These are phyloP conservation scores for Carex myosuroides DNA, from an alignment of 176 grass and related monocot species.

Conservation along the genomic window DNA sequence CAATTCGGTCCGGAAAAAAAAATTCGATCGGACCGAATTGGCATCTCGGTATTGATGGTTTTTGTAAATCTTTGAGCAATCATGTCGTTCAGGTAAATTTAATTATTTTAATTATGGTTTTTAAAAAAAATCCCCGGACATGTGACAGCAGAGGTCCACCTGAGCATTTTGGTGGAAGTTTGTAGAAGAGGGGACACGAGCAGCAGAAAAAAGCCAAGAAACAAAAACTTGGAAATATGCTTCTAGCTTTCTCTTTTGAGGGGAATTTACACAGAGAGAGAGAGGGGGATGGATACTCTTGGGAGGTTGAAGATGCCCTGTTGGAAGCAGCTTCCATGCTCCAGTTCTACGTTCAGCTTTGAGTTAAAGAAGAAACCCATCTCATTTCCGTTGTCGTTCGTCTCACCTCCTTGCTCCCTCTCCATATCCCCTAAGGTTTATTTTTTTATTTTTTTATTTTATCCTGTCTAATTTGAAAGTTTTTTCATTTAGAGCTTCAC, in stretches of 20 bases:
- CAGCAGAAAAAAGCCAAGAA: not conserved
- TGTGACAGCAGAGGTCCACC: not conserved
- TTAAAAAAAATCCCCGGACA: too few relatives aligned
- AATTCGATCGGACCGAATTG: too few relatives aligned
- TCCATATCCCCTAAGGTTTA: not conserved
- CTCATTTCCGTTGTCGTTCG: not conserved
- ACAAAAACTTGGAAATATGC: not conserved
- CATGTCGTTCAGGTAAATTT: too few relatives aligned
- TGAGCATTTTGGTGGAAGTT: not conserved
- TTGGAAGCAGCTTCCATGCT: slow-evolving; percentile 4
- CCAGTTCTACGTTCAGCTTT: not conserved
- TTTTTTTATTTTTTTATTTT: not conserved
- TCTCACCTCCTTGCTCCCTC: not conserved
- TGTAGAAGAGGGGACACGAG: not conserved
- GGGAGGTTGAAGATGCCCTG: not conserved
- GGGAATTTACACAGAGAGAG: too few relatives aligned
- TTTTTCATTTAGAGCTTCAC: not conserved
- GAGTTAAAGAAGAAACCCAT: slow-evolving; percentile 1
- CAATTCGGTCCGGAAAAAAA: too few relatives aligned
- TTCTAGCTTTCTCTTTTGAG: not conserved
- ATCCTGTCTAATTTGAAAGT: not conserved
- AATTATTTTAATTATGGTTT: too few relatives aligned
- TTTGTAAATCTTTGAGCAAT: too few relatives aligned
- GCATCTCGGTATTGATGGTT: too few relatives aligned
- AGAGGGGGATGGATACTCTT: not conserved